Base-by-base conservation (phyloP, 225 moss, liverwort and hornwort genomes). In the Bryum argenteum region DNA sequence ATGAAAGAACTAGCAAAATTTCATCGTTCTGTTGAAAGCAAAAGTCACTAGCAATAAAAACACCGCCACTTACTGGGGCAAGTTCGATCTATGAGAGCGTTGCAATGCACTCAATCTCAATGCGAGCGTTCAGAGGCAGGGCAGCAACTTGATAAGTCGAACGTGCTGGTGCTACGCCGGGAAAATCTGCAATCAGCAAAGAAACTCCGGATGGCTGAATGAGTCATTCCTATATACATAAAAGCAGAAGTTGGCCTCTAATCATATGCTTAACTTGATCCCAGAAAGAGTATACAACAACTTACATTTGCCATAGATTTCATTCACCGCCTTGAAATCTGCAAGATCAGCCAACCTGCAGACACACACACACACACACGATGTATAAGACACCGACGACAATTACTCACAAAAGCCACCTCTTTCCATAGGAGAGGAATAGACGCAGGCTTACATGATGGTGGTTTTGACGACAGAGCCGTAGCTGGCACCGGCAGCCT, bases 101-200 rank as follows among this genome's bases (percentile, higher is more conserved):
- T 22, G 98, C 98, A 71, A 98, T 94, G 72, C 92, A 94, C 78
- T 98, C 98, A 38, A 98, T 94, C 56, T 98, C 98, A 76, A 98
- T 87, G 45, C 89, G 89, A 38, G 88, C 98, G 79, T 91, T 94
- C 75, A 98, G 77, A 73, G 98, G 98, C 67, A 98, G 89, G 38
- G 94, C 98, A 40, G 94, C 98, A 69, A 94, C 98, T 90, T 98
- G 92, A 81, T 98, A 98, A 12, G 98, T 98, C 21, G 94, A 94
- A 26, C 98, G 91, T 66, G 98, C 98, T 51, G 98, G 98, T 37
- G 94, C 94, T 19, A 83, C 82, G 41, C 82, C 81, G 5, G 91
- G 88, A 61, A 98, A 98, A 72, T 88, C 97, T 98, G 87, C 77
- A 84, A 63, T 55, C 43, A 41, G 20, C 50, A 23, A 20, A 67